phyloP scores from a whole-genome alignment of 2,329 filamentous ascomycete genomes.

The Xylariaceae sp. region DNA sequence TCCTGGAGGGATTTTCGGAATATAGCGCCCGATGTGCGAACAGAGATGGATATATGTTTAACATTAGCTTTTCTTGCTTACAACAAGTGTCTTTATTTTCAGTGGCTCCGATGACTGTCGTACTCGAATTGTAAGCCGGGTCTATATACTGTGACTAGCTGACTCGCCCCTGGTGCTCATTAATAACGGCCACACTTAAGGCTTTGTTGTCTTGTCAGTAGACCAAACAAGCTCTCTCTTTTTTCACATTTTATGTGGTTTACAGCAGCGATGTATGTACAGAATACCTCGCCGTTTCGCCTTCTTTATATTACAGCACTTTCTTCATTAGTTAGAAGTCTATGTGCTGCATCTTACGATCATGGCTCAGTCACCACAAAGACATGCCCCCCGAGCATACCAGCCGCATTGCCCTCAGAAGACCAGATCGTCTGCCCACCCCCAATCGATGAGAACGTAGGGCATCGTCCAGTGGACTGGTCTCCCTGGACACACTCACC shows the following conservation, averaged over 20 bases:
- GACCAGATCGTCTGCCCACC: constrained; percentile 23
- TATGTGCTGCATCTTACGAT: constrained; percentile 1
- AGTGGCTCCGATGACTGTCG: background rate
- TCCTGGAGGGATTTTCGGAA: background rate
- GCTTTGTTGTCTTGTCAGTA: background rate
- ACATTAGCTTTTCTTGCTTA: background rate
- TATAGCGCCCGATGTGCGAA: background rate
- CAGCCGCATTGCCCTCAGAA: constrained; percentile 18
- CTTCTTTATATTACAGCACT: constrained; percentile 3
- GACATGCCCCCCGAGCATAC: constrained; percentile 25
- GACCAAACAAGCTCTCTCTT: background rate
- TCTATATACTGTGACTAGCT: background rate
- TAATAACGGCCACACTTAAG: constrained; percentile 8
- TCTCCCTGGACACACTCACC: constrained; percentile 33
- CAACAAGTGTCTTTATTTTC: background rate
- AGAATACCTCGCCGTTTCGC: background rate
- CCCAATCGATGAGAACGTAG: constrained; percentile 23
- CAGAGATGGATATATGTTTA: background rate
- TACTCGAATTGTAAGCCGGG: background rate
- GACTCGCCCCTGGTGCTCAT: background rate
- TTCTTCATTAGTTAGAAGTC: background rate
- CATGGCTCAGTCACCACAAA: constrained; percentile 5
- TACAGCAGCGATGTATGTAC: constrained; percentile 12
- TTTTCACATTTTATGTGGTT: constrained; percentile 1
- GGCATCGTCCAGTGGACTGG: constrained; percentile 26